Base-by-base conservation (phyloP, 139 green algal species). In the Astrephomene gubernaculifera region DNA sequence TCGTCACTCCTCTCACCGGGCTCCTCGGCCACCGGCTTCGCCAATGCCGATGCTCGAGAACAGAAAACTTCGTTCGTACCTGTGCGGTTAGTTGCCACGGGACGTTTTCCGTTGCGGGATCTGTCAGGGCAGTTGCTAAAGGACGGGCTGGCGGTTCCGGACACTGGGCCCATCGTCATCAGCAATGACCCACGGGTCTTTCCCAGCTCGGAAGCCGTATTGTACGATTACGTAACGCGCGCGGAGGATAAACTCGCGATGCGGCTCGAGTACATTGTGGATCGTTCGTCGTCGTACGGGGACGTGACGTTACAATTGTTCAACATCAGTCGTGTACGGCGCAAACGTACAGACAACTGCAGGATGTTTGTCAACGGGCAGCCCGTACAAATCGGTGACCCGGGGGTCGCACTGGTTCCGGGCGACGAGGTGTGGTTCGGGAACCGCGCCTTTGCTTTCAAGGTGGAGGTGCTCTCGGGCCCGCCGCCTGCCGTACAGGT, bases 391-490 rank as follows among this genome's bases (percentile, higher is more conserved):
- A 41, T 81, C 3, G 84, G 84, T 3, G 84, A 83, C 49, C 45
- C 45, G 33, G 84, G 84, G 14, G 49, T 84, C 36, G 17, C 10
- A 4, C 38, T 88, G 44, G 27, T 65, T 5, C 74, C 74, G 1
- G 84, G 84, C 9, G 84, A 88, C 52, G 31, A 68, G 49, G 24
- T 88, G 22, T 63, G 57, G 44, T 71, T 88, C 10, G 83, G 83
- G 10, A 22, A 45, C 24, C 8, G 17, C 14, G n/a, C 25, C 12
- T 80, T 81, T 9, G 21, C 43, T n/a, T 88, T 88, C 38, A 49
- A 29, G 0, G 64, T 88, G 49, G 73, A 81, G 72, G 44, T 45
- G 33, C 63, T 71, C 41, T 64, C 53, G 39, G 45, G 29, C 31
- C 71, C 71, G 44, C 63, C 61, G 22, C 43, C 78, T 2, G 33